These are phyloP conservation scores for Tetrapisispora taiwanensis DNA, from an alignment of 805 yeast species.

Conservation along the genomic window DNA sequence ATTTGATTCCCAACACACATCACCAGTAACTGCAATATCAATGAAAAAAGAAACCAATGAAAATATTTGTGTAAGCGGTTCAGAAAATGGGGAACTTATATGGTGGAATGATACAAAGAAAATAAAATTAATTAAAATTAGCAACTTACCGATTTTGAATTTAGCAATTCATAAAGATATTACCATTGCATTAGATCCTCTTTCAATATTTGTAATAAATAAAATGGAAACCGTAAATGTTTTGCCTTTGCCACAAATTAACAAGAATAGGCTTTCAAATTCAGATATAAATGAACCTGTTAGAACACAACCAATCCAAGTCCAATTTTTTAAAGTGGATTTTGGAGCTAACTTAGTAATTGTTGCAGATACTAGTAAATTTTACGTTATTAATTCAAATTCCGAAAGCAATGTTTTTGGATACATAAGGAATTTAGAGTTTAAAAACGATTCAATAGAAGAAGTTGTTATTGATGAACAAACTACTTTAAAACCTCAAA, in stretches of 20 bases:
- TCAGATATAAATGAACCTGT: background rate
- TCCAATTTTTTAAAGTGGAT: conserved; percentile 24
- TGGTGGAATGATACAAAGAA: conserved; percentile 28
- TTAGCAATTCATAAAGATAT: conserved; percentile 16
- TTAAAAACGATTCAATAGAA: conserved; percentile 10
- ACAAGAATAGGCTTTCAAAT: background rate
- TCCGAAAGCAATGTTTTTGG: conserved; percentile 16
- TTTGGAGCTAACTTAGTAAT: conserved; percentile 24
- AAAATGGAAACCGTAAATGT: conserved; percentile 14
- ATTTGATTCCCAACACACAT: conserved; percentile 20
- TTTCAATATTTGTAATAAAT: conserved; percentile 17
- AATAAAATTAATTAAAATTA: conserved; percentile 10
- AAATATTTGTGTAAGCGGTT: conserved; percentile 26
- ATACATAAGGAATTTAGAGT: conserved; percentile 10
- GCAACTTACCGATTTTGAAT: conserved; percentile 16
- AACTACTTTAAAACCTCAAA: conserved; percentile 21
- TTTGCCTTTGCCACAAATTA: conserved; percentile 10
- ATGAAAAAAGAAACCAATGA: conserved; percentile 11
- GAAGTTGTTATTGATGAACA: conserved; percentile 22
- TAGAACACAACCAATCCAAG: conserved; percentile 2
- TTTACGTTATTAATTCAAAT: conserved; percentile 20
- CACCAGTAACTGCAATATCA: conserved; percentile 26
- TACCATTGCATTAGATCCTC: conserved; percentile 19
- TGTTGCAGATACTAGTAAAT: conserved; percentile 12
- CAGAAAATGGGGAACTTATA: conserved; percentile 25